Conservation (phyloP, 2,329 filamentous ascomycete species). For the Pochonia chlamydosporia region DNA sequence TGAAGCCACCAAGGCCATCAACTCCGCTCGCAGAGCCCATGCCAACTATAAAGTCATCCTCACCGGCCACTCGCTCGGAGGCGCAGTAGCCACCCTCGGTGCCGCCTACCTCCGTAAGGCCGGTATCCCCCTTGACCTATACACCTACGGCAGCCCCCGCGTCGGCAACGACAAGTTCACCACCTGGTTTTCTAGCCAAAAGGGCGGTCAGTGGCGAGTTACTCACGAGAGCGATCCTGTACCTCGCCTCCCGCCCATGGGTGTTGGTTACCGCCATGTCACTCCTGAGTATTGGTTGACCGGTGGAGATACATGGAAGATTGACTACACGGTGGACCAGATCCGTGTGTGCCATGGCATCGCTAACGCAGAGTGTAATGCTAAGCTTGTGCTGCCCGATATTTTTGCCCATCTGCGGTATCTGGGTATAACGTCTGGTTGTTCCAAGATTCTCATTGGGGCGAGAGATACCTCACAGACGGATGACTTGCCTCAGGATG, state of each 20-base stretch:
- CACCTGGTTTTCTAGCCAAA: constrained; percentile 46
- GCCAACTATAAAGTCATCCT: constrained; percentile 48
- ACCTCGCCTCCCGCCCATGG: constrained; percentile 57
- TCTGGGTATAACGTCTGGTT: constrained; percentile 37
- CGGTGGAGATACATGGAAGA: constrained; percentile 22
- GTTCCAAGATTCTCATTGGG: constrained; percentile 22
- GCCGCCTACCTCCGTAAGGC: constrained; percentile 47
- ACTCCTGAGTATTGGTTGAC: constrained; percentile 64
- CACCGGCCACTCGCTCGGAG: constrained; percentile 67
- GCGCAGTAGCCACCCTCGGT: constrained; percentile 55
- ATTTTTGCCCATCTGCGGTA: constrained; percentile 42
- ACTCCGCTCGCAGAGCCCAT: constrained; percentile 35
- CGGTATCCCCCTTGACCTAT: constrained; percentile 46
- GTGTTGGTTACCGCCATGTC: constrained; percentile 59
- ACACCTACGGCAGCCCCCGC: constrained; percentile 63
- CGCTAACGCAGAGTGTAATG: constrained; percentile 45
- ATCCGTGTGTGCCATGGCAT: constrained; percentile 44
- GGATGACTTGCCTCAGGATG: constrained; percentile 19
- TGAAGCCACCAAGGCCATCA: constrained; percentile 35
- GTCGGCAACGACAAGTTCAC: constrained; percentile 53
- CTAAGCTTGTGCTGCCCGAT: constrained; percentile 38
- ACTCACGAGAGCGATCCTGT: constrained; percentile 65
- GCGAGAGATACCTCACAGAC: neutral
- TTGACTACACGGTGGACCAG: constrained; percentile 31
- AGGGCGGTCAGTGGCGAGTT: constrained; percentile 52